These are phyloP conservation scores for barrel medic (Medicago truncatula) DNA, from an alignment of 306 rosid genomes.

Conservation along the genomic window DNA sequence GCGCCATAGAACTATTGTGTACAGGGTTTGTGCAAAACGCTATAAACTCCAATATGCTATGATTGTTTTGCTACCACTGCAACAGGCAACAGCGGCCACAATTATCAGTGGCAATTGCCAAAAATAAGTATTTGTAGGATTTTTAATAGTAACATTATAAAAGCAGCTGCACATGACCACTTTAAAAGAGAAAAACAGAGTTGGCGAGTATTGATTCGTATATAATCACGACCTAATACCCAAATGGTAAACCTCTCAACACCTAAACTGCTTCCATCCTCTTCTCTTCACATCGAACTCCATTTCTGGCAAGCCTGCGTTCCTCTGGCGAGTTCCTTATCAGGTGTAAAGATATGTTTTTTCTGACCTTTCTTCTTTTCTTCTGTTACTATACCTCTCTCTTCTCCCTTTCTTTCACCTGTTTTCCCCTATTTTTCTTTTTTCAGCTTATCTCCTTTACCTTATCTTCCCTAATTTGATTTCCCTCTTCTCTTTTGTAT, in stretches of 20 bases:
- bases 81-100: not conserved
- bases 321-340: not conserved
- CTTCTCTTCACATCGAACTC: not conserved
- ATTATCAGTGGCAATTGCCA: not conserved
- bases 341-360: not conserved
- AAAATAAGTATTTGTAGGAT: not conserved
- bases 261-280: not conserved
- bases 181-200: not conserved
- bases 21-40: not conserved
- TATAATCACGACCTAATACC: not conserved
- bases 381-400: not conserved
- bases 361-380: not conserved
- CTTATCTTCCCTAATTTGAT: not conserved
- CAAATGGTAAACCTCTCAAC: not conserved
- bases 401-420: conserved; percentile 5
- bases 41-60: not conserved
- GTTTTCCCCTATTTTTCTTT: not conserved
- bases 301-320: not conserved
- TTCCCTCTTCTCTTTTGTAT: not conserved
- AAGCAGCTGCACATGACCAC: not conserved
- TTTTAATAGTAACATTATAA: not conserved
- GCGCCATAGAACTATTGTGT: not conserved
- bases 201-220: not conserved
- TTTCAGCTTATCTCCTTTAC: not conserved
- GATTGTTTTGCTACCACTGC: not conserved